phyloP scores from a whole-genome alignment of 225 moss, liverwort and hornwort genomes.

The Climacium dendroides region DNA sequence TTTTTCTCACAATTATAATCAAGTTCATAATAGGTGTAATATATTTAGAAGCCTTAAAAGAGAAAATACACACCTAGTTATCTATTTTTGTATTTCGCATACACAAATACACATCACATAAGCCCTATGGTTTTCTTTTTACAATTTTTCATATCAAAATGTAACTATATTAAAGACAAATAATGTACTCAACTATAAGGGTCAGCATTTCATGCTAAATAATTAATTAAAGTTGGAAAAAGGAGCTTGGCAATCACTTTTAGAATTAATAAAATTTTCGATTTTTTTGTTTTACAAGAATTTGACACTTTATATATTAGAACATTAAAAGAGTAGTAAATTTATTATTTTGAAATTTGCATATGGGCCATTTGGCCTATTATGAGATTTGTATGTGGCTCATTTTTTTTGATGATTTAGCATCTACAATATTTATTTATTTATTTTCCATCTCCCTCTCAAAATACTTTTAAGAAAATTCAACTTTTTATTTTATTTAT shows the following conservation, averaged over 20 bases:
- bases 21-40: not conserved
- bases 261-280: accelerated
- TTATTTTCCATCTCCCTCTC: accelerated
- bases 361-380: not conserved
- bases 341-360: not conserved
- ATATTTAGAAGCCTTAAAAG: not conserved
- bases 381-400: not conserved
- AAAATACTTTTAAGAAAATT: not conserved
- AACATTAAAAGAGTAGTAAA: not conserved
- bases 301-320: not conserved
- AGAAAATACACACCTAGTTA: no score
- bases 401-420: not conserved
- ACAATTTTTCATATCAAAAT: not conserved
- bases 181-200: accelerated
- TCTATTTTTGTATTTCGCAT: no score
- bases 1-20: not conserved
- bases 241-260: accelerated
- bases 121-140: not conserved
- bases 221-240: not conserved
- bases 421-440: not conserved
- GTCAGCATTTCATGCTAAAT: not conserved
- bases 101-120: no score
- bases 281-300: not conserved
- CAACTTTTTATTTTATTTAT: no score
- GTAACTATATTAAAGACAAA: not conserved